Evolutionary conservation across 768 basidiomycete genomes (phyloP), one percentile per base, ranked within the genome.

Genomic region (Rhodotorula kratochvilovae): DNA sequence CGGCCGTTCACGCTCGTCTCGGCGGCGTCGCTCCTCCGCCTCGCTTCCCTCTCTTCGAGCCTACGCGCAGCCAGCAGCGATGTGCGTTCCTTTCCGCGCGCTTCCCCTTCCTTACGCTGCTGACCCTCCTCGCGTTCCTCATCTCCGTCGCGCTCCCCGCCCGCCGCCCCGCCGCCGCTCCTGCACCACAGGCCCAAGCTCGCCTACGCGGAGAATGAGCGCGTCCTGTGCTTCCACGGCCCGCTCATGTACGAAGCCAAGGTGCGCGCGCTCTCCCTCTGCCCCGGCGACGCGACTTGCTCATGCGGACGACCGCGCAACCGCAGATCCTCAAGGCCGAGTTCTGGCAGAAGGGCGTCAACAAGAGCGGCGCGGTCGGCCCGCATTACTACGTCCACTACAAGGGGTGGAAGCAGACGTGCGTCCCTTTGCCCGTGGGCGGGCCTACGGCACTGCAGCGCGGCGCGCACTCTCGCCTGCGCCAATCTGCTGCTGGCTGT

Each of bases 391-490:
- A 90, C 71, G 94, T 99, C 50, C 96, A 99, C 80, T 99, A 99
- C 84, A 96, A 97, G 81, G 96, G 96, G 16, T 99, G 96, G 96
- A 99, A 97, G 80, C 90, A 92, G 80, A 94, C 91, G 92, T 94
- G 79, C 76, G 83, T 80, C 16, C 43, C 57, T 73, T 7, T 0
- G 21, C 5, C 15, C 12, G n/a, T n/a, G n/a, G n/a, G n/a, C n/a
- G n/a, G n/a, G n/a, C n/a, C n/a, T n/a, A n/a, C n/a, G n/a, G n/a
- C n/a, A n/a, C n/a, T n/a, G n/a, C n/a, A n/a, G n/a, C n/a, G n/a
- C n/a, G n/a, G n/a, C n/a, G n/a, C n/a, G n/a, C n/a, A n/a, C n/a
- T n/a, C n/a, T n/a, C n/a, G n/a, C n/a, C n/a, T n/a, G n/a, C n/a
- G n/a, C n/a, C n/a, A n/a, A n/a, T n/a, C n/a, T n/a, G n/a, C n/a